These are phyloP conservation scores for Populus deltoides DNA, from an alignment of 345 rosid genomes.

Conservation along the genomic window DNA sequence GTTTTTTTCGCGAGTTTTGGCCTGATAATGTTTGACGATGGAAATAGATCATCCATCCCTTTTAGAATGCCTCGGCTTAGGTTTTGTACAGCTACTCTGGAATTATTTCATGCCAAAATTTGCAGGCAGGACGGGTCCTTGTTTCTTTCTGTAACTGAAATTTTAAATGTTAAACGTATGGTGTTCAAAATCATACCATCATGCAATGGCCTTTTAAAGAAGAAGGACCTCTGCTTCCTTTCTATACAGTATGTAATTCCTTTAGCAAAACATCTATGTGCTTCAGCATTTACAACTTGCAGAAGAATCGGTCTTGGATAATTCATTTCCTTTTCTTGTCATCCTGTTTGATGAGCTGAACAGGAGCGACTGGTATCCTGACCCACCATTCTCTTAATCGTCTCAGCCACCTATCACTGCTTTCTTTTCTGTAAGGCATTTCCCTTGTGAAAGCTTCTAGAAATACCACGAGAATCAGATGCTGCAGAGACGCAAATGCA, in stretches of 20 bases:
- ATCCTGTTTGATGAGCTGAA: slow-evolving; percentile 57
- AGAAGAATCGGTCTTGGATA: slow-evolving; percentile 8
- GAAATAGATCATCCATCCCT: not conserved
- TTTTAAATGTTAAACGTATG: no score
- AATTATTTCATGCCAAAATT: no score
- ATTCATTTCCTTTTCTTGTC: slow-evolving; percentile 61
- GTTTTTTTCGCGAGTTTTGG: slow-evolving; percentile 86
- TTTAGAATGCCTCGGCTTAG: no score
- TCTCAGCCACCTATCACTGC: slow-evolving; percentile 57
- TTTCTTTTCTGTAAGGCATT: slow-evolving; percentile 67
- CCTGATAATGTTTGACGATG: slow-evolving; percentile 74
- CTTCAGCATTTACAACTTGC: slow-evolving; percentile 9
- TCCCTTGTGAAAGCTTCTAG: slow-evolving; percentile 80
- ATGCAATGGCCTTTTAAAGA: no score
- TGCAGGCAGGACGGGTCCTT: no score
- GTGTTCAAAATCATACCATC: no score
- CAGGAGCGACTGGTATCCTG: slow-evolving; percentile 87
- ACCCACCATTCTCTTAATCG: slow-evolving; percentile 94
- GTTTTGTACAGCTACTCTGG: no score
- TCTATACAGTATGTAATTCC: not conserved
- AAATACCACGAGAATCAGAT: slow-evolving; percentile 46
- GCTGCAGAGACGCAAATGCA: slow-evolving; percentile 58
- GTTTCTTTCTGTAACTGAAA: no score
- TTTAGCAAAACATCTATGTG: not conserved
- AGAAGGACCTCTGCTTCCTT: not conserved